These are phyloP conservation scores for Picochlorum sp. DNA, from an alignment of 139 green algal genomes.

Conservation along the genomic window DNA sequence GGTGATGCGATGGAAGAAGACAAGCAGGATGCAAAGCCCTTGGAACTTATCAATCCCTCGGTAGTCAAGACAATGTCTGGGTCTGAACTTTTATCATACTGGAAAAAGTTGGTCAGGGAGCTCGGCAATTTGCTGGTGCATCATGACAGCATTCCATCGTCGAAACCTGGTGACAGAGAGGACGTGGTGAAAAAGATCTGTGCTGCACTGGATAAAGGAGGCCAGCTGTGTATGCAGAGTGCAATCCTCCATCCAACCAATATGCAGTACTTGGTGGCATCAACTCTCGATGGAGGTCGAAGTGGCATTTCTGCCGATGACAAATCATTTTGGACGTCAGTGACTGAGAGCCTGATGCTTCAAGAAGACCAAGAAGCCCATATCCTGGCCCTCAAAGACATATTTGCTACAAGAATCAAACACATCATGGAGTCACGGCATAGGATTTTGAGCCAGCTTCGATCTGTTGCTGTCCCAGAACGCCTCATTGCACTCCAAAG, in stretches of 20 bases:
- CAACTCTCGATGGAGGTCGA: slow-evolving; percentile 29
- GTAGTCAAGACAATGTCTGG: slow-evolving; percentile 18
- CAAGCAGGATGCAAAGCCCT: neutral
- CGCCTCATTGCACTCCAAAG: slow-evolving; percentile 30
- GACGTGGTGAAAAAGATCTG: slow-evolving; percentile 16
- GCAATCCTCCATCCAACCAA: slow-evolving; percentile 35
- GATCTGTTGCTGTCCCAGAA: slow-evolving; percentile 28
- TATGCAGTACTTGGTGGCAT: slow-evolving; percentile 35
- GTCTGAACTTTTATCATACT: slow-evolving; percentile 11
- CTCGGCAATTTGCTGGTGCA: slow-evolving; percentile 35
- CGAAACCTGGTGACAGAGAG: slow-evolving; percentile 5
- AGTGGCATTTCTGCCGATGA: slow-evolving; percentile 25
- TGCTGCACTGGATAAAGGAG: slow-evolving; percentile 23
- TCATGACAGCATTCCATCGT: slow-evolving; percentile 24
- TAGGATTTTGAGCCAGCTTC: slow-evolving; percentile 26
- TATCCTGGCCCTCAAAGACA: slow-evolving; percentile 21
- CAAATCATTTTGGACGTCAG: slow-evolving; percentile 16
- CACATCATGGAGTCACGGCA: slow-evolving; percentile 27
- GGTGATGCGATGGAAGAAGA: too few relatives aligned
- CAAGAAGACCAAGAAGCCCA: slow-evolving; percentile 22
- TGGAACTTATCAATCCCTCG: slow-evolving; percentile 14
- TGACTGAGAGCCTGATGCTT: slow-evolving; percentile 22
- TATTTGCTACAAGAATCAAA: slow-evolving; percentile 30
- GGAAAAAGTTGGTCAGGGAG: slow-evolving; percentile 33
- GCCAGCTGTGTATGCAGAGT: slow-evolving; percentile 35